phyloP scores from a whole-genome alignment of 176 grass and related monocot genomes.

The Hsuehochloa calcarea region DNA sequence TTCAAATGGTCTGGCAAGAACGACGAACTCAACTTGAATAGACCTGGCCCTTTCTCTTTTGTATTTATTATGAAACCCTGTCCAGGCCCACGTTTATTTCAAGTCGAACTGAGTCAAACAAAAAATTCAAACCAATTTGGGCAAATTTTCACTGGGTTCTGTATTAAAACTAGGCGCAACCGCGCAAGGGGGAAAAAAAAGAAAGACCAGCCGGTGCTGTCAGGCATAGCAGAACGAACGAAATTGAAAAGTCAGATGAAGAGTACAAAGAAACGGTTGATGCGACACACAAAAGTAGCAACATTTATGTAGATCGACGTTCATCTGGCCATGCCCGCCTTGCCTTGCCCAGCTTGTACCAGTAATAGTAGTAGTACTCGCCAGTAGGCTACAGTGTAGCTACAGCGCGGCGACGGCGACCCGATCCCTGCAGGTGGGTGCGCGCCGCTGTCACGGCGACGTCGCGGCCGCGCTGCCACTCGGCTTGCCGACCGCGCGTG shows the following conservation, averaged over 20 bases:
- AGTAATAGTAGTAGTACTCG: background rate
- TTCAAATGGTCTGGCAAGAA: too few species aligned
- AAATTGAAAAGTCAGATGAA: background rate
- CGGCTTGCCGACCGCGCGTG: background rate
- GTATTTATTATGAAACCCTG: too few species aligned
- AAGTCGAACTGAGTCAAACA: too few species aligned
- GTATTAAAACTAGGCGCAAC: background rate
- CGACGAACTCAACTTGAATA: too few species aligned
- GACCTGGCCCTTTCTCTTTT: too few species aligned
- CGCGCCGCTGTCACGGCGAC: conserved; percentile 34
- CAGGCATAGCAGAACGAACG: background rate
- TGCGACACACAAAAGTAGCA: conserved; percentile 24
- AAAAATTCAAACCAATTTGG: too few species aligned
- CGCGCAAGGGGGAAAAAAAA: background rate
- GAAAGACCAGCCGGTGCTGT: background rate
- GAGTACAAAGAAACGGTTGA: conserved; percentile 9
- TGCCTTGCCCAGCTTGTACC: too few species aligned
- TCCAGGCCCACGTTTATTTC: too few species aligned
- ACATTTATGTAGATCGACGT: background rate
- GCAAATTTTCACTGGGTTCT: background rate
- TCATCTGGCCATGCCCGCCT: background rate
- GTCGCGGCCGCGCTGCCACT: conserved; percentile 18
- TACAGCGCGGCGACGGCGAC: conserved; percentile 16
- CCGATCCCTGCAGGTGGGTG: conserved; percentile 11
- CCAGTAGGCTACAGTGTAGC: background rate